Percentiles rank a stretch among this genome's conserved stretches.
Conservation (phyloP, 1,139 yeast genomes). For the Hemisphaericaspora xylanilytica region DNA sequence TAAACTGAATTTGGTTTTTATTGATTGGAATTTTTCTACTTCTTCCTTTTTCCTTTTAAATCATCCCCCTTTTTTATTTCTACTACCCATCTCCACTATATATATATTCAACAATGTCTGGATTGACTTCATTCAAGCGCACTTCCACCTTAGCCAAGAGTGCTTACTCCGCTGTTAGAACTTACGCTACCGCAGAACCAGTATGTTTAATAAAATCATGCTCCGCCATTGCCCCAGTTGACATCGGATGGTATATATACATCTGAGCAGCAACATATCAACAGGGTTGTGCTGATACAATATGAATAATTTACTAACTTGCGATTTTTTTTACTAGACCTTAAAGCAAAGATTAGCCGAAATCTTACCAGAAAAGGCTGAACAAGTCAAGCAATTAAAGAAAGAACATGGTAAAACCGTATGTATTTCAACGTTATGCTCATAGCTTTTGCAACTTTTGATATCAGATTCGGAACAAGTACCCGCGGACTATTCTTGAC, state of each 20-base stretch:
- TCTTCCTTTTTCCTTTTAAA: constrained; percentile 5
- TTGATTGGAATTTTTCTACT: background rate
- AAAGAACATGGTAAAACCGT: constrained; percentile 85
- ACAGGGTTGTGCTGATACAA: no score
- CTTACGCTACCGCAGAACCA: constrained; percentile 57
- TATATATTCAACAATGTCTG: constrained; percentile 27
- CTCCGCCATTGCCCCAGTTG: no score
- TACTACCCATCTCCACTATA: no score
- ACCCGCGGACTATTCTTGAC: no score
- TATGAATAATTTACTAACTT: no score
- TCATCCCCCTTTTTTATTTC: no score
- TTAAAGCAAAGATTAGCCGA: constrained; percentile 93
- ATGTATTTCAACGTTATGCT: constrained; percentile 21
- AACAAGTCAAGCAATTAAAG: constrained; percentile 86
- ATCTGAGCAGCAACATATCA: no score
- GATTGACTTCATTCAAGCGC: constrained; percentile 41
- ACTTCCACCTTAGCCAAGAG: constrained; percentile 31
- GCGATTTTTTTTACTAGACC: constrained; percentile 40
- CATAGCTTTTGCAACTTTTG: background rate
- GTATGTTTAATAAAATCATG: constrained; percentile 39
- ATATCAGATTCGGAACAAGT: background rate
- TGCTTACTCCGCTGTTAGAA: constrained; percentile 37
- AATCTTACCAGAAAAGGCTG: constrained; percentile 87
- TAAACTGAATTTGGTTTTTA: background rate
- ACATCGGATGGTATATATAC: no score